Evolutionary conservation across 2,329 filamentous ascomycete species (phyloP).

Genomic region (Epichloe baconii): DNA sequence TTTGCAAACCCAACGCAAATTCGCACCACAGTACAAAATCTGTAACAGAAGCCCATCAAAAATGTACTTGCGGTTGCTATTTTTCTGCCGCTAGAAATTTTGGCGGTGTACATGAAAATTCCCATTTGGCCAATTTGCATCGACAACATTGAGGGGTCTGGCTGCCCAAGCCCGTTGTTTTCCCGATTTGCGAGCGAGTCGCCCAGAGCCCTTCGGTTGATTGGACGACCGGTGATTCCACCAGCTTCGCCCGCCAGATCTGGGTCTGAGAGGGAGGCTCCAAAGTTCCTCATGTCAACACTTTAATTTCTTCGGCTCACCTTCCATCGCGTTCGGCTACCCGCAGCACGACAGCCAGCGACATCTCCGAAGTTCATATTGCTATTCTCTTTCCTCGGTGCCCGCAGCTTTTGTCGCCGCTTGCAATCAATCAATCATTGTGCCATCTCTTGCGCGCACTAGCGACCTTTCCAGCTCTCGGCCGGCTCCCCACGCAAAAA

Average conservation of each 20-base stretch:
- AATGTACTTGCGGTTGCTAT: neutral
- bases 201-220: slow-evolving; percentile 20
- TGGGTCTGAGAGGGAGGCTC: neutral
- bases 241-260: neutral
- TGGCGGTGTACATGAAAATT: slow-evolving; percentile 12
- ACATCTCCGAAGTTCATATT: neutral
- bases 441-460: neutral
- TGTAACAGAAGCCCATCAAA: neutral
- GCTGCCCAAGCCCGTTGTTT: slow-evolving; percentile 9
- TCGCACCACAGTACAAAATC: neutral
- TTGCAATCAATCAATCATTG: neutral
- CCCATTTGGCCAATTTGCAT: neutral
- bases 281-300: slow-evolving; percentile 1
- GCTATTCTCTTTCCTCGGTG: slow-evolving; percentile 1
- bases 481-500: neutral
- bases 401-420: neutral
- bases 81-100: slow-evolving; percentile 15
- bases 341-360: slow-evolving; percentile 1
- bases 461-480: neutral
- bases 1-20: neutral
- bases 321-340: slow-evolving; percentile 5
- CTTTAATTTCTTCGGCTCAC: slow-evolving; percentile 7
- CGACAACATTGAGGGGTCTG: neutral
- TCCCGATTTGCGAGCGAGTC: slow-evolving; percentile 4
- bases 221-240: slow-evolving; percentile 20